Evolutionary conservation across 2,329 filamentous ascomycete species (phyloP).

Genomic region (Stagonosporopsis vannaccii): DNA sequence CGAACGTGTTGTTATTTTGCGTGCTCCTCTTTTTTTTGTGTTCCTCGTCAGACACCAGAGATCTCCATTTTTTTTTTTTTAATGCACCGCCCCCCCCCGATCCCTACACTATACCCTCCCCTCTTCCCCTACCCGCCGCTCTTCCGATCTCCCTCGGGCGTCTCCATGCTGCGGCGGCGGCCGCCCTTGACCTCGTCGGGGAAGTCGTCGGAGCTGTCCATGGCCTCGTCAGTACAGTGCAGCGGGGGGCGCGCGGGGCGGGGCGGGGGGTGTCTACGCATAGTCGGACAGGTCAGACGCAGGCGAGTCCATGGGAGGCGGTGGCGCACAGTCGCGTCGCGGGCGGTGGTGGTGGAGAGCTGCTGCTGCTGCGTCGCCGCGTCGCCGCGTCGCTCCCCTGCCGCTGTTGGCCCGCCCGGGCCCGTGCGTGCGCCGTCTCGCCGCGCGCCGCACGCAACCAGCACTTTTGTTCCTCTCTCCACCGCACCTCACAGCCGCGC

Average conservation of each 20-base stretch:
- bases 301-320: slow-evolving; percentile 58
- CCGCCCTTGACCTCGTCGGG: slow-evolving; percentile 63
- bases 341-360: slow-evolving; percentile 1
- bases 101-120: too few relatives aligned
- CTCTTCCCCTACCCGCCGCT: too few relatives aligned
- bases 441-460: slow-evolving; percentile 13
- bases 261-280: slow-evolving; percentile 38
- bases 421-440: slow-evolving; percentile 4
- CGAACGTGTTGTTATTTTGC: too few relatives aligned
- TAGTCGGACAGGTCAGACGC: slow-evolving; percentile 71
- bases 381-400: neutral
- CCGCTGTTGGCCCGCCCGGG: slow-evolving; percentile 7
- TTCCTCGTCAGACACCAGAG: too few relatives aligned
- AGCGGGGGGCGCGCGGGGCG: neutral
- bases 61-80: too few relatives aligned
- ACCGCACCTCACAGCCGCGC: slow-evolving; percentile 1
- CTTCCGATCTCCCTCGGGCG: too few relatives aligned
- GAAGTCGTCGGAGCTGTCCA: slow-evolving; percentile 62
- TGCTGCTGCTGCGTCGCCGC: neutral
- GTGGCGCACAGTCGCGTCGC: slow-evolving; percentile 1
- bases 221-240: neutral
- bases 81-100: too few relatives aligned
- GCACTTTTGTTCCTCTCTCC: slow-evolving; percentile 3
- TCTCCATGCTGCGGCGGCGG: slow-evolving; percentile 54
- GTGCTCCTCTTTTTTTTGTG: too few relatives aligned